A percentile compares a stretch with the other conserved stretches of the same genome.
Evolutionary conservation across 2,329 filamentous ascomycete species (phyloP).

Genomic region (Claviceps africana): DNA sequence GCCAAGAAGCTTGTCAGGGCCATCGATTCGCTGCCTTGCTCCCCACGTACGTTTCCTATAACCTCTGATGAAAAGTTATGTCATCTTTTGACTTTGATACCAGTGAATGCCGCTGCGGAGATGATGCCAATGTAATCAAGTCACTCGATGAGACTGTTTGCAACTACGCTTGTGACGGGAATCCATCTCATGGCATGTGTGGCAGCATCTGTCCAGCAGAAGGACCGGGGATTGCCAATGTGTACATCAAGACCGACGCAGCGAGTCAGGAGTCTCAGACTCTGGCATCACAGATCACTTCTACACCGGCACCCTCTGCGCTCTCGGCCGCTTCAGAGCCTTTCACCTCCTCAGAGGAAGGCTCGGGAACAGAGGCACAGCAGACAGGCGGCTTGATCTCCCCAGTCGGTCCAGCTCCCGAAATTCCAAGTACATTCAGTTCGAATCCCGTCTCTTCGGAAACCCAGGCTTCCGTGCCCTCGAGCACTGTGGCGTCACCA

Average conservation of each 20-base stretch:
- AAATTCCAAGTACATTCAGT: constrained; percentile 4
- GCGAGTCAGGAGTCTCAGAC: constrained; percentile 5
- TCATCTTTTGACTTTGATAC: constrained; percentile 6
- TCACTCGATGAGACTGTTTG: constrained; percentile 17
- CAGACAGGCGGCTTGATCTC: constrained; percentile 3
- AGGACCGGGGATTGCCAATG: constrained; percentile 16
- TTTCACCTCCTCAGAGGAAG: neutral
- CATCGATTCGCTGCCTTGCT: constrained; percentile 17
- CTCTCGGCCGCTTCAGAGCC: constrained; percentile 2
- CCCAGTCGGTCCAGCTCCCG: constrained; percentile 7
- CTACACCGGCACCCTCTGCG: constrained; percentile 1
- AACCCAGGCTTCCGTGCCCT: neutral
- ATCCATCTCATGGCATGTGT: constrained; percentile 17
- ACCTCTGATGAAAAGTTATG: accelerated
- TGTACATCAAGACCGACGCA: constrained; percentile 15
- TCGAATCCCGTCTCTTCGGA: neutral
- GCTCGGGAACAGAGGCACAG: neutral
- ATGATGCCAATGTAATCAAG: constrained; percentile 16
- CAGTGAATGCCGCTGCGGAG: constrained; percentile 23
- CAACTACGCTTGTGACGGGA: constrained; percentile 17
- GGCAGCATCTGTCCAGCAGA: constrained; percentile 18
- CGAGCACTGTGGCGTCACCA: neutral
- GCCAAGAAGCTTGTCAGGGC: constrained; percentile 16
- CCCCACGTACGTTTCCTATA: constrained; percentile 16
- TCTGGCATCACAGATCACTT: constrained; percentile 3